Conservation (phyloP, 768 basidiomycete genomes). For the Multifurca ochricompacta region DNA sequence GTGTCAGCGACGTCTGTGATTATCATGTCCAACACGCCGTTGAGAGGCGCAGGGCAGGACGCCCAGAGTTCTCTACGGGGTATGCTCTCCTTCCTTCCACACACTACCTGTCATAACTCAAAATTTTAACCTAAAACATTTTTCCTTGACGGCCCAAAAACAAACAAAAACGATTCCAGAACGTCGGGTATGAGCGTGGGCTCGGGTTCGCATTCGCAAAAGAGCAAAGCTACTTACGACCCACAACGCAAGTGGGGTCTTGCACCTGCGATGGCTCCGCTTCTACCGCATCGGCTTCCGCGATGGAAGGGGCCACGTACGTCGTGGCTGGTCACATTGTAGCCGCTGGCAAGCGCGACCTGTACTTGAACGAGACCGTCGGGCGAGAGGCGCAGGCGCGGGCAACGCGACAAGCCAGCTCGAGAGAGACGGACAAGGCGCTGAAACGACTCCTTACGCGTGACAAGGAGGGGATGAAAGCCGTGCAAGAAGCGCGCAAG, state of each 20-base stretch:
- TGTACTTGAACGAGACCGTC: constrained; percentile 60
- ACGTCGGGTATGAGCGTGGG: constrained; percentile 59
- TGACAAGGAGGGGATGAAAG: constrained; percentile 62
- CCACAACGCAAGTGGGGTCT: constrained; percentile 72
- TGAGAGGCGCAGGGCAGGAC: constrained; percentile 57
- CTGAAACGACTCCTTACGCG: constrained; percentile 53
- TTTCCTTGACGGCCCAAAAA: background rate
- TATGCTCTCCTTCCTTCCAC: constrained; percentile 30
- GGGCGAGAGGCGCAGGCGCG: constrained; percentile 77
- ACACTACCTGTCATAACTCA: background rate
- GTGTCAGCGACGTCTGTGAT: constrained; percentile 81
- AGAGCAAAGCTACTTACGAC: constrained; percentile 49
- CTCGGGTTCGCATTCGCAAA: constrained; percentile 11
- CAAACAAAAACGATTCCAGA: constrained; percentile 30
- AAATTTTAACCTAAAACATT: background rate
- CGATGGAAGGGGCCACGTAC: constrained; percentile 52
- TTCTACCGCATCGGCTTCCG: constrained; percentile 15
- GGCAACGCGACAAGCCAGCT: constrained; percentile 53
- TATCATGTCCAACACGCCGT: constrained; percentile 85
- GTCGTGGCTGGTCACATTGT: constrained; percentile 76
- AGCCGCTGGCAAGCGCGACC: constrained; percentile 35
- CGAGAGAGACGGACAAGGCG: constrained; percentile 51
- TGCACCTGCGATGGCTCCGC: constrained; percentile 41
- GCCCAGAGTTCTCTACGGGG: constrained; percentile 85
- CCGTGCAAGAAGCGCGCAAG: constrained; percentile 54